Base-by-base conservation (phyloP, 805 yeast genomes). In the Saccharomyces paradoxus region DNA sequence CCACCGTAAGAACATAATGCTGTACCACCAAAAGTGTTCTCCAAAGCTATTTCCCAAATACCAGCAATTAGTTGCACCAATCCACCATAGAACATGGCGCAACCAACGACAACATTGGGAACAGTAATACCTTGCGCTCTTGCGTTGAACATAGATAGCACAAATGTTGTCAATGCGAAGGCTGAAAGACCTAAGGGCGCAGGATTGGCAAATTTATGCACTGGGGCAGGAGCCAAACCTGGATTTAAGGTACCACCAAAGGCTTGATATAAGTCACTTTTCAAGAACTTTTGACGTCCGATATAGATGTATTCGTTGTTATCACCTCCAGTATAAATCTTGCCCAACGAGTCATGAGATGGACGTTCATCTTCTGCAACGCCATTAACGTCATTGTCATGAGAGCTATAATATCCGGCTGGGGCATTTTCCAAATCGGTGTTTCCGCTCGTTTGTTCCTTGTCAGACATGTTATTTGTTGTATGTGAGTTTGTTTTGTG, bases 191-290 rank as follows among this genome's bases (percentile, higher is more conserved):
- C 89, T 46, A 83, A 69, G 7, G 88, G 86, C 37, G 84, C 84
- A 13, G 88, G 86, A 64, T 82, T 83, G 49, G 81, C 88, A 60
- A 83, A 76, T 58, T 77, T 77, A 61, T 84, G 83, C 8, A 72
- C 65, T 14, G 92, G 78, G 4, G 81, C 78, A n/a, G 79, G 76
- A 29, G 80, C 69, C 54, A 75, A 49, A 75, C 89, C 92, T 26
- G 94, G 89, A 60, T 83, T 83, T 66, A 87, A 73, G 21, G 86
- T 77, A 83, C 96, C 96, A 69, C 96, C 96, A 59, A 86, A 86
- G 2, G 92, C 92, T 27, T 70, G 70, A 52, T 74, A 71, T 54
- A 86, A 74, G 51, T 86, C 91, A 52, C 76, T 68, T 61, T 77
- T 80, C 53, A 81, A 75, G 57, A 85, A 89, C 68, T 80, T 83